Evolutionary conservation across 108 stramenopile species (phyloP), one percentile per base, ranked within the genome.

Genomic region (Conticribra guillardii): DNA sequence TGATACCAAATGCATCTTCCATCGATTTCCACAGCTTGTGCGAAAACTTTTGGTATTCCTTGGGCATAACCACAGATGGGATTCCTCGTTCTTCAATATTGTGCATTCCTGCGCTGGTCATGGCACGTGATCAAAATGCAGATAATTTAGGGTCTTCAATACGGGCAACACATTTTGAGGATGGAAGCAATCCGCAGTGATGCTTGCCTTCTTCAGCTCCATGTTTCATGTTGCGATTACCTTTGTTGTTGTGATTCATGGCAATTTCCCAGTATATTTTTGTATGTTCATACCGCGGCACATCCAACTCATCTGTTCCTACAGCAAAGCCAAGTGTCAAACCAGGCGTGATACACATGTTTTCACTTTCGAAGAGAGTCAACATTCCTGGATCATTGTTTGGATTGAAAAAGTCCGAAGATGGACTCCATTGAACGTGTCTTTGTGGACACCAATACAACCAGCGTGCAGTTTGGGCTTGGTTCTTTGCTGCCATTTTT

Each of bases 61-160:
- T 57, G 19, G 5, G 24, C 21, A 31, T 60, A 17, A 55, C 57
- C 41, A 63, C 3, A 0, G 69, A 50, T 32, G 69, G 73, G 24
- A 52, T 54, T 9, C 83, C 72, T 0, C 28, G 34, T 2, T 60
- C 67, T 33, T 54, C 67, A n/a, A 94, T 79, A 17, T 80, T 63
- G 46, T 68, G 52, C 93, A 94, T 94, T 9, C 93, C 93, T 34
- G 93, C 93, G 34, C 85, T 86, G 21, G 93, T 94, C 65, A 73
- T 78, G 5, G 90, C 87, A 18, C 93, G 73, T 14, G 90, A 85
- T 74, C 93, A 80, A 45, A 94, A 67, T 1, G 93, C 93, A 22
- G 83, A 73, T 9, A 90, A 64, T 19, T 74, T 15, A 4, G 84
- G 78, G 5, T 76, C 67, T 37, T 84, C 75, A 11, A 91, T 76